A percentile compares a stretch with the other conserved stretches of the same genome.
These are phyloP conservation scores for Trametes cinnabarina DNA, from an alignment of 768 basidiomycete genomes.

Conservation along the genomic window DNA sequence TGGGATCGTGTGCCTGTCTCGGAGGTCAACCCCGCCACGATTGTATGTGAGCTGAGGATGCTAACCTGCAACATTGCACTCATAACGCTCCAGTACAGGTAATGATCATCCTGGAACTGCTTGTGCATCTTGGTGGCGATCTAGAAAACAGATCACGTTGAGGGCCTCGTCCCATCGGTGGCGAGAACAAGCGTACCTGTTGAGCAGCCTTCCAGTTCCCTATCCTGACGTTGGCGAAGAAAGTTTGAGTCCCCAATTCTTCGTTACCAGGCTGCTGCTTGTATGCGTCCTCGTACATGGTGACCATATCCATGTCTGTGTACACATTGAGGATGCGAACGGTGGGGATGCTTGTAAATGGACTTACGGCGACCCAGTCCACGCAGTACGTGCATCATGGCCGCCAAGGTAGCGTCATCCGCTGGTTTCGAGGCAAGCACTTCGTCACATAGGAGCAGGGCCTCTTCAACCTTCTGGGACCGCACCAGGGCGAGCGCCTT, in stretches of 20 bases:
- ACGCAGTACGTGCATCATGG: conserved; percentile 82
- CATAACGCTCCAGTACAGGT: conserved; percentile 81
- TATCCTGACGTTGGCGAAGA: conserved; percentile 80
- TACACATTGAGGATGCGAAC: neutral
- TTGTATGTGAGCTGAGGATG: neutral
- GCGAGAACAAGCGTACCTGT: conserved; percentile 45
- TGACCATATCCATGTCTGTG: conserved; percentile 72
- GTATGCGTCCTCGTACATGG: conserved; percentile 85
- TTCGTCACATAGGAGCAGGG: conserved; percentile 75
- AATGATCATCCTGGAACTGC: conserved; percentile 78
- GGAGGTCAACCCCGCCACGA: neutral
- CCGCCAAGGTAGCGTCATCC: conserved; percentile 69
- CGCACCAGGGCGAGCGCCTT: conserved; percentile 84
- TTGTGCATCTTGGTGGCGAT: conserved; percentile 80
- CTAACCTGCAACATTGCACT: conserved; percentile 75
- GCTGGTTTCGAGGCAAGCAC: conserved; percentile 70
- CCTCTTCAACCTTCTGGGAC: conserved; percentile 83
- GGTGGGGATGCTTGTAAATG: neutral
- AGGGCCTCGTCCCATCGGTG: too few relatives aligned
- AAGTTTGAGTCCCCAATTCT: conserved; percentile 79
- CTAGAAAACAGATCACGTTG: conserved; percentile 36
- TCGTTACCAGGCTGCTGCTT: conserved; percentile 79
- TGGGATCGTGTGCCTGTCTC: conserved; percentile 65
- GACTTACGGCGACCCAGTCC: conserved; percentile 66
- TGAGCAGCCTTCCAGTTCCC: conserved; percentile 86